Conservation (phyloP, 1,284 basidiomycete species). For the Termitomyces sp. region DNA sequence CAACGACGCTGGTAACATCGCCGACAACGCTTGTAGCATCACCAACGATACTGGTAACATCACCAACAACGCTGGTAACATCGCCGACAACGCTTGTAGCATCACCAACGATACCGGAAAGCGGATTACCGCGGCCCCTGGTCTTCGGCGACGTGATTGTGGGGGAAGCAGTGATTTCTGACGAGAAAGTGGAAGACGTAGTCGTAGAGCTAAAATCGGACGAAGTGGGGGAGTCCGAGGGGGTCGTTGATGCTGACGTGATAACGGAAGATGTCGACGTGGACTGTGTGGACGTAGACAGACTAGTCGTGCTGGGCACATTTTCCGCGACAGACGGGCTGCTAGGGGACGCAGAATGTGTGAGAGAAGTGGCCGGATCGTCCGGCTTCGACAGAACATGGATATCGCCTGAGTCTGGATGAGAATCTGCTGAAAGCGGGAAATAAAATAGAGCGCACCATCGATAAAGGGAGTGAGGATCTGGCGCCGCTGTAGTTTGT, state of each 20-base stretch:
- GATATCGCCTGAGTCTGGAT: not conserved
- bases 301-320: not conserved
- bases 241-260: conserved; percentile 7
- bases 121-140: not conserved
- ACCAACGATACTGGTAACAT: not conserved
- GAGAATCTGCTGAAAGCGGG: not conserved
- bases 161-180: not conserved
- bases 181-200: not conserved
- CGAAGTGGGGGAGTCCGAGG: conserved; percentile 13
- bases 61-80: not conserved
- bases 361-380: not conserved
- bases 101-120: not conserved
- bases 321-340: too few species aligned
- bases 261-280: conserved; percentile 11
- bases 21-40: too few species aligned
- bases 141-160: not conserved
- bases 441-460: conserved; percentile 17
- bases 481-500: conserved; percentile 19
- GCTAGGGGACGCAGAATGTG: not conserved
- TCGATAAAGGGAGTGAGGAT: not conserved
- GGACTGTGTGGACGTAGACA: not conserved
- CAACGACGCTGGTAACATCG: not conserved
- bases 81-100: not conserved
- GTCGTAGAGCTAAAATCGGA: not conserved
- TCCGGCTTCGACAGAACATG: not conserved